Percentiles rank a stretch among this genome's conserved stretches.
Evolutionary conservation across 441 rosid species (phyloP).

Genomic region (Syzygium syzygioides): DNA sequence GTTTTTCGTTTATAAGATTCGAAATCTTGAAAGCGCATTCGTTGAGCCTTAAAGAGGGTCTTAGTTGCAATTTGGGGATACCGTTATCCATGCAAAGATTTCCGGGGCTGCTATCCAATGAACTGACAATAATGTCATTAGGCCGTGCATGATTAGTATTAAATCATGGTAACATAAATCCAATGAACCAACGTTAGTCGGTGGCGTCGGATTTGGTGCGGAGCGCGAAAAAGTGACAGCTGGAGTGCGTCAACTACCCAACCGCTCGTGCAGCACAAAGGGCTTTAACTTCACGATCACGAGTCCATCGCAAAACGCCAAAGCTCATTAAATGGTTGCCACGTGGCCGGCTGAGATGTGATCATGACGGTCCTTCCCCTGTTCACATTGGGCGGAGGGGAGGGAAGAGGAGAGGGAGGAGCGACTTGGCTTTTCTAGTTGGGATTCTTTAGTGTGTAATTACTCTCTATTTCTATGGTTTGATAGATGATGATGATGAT

Average conservation of each 20-base stretch:
- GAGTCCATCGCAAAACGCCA: background rate
- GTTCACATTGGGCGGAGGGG: background rate
- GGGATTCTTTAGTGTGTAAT: background rate
- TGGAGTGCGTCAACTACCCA: background rate
- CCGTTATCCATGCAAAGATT: background rate
- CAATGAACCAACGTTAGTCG: background rate
- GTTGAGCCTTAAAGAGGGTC: background rate
- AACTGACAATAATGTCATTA: background rate
- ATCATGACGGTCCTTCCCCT: background rate
- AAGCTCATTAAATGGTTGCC: background rate
- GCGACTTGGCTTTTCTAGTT: background rate
- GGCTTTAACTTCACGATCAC: background rate
- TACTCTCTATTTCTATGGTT: background rate
- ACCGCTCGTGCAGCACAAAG: background rate
- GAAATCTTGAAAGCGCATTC: background rate
- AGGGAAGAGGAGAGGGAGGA: background rate
- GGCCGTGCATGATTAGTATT: background rate
- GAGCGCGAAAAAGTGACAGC: background rate
- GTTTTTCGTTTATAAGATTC: background rate
- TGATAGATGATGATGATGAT: background rate
- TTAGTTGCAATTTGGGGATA: background rate
- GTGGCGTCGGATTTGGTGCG: background rate
- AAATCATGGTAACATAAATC: background rate
- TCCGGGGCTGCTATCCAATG: background rate
- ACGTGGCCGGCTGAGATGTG: background rate